A percentile compares a stretch with the other conserved stretches of the same genome.
Conservation (phyloP, 2,329 filamentous ascomycete species). For the Arthrobotrys entomopaga region DNA sequence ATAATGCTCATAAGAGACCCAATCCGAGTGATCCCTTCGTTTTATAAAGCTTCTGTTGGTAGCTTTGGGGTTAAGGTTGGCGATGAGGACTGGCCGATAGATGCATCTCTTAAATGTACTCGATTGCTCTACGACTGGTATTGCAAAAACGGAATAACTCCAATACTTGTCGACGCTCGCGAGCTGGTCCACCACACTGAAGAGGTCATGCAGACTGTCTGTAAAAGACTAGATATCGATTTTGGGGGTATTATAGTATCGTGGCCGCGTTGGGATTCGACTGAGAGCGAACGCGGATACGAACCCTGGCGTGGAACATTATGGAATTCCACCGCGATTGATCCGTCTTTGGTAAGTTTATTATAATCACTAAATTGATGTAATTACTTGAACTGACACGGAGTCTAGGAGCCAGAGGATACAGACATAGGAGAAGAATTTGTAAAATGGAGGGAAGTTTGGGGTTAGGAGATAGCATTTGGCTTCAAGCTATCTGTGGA, state of each 20-base stretch:
- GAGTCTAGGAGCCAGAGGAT: too few species aligned
- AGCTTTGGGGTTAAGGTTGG: not conserved
- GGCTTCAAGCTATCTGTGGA: too few species aligned
- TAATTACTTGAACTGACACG: too few species aligned
- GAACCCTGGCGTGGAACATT: not conserved
- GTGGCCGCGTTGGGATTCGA: not conserved
- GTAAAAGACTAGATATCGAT: not conserved
- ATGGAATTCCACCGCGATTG: slow-evolving; percentile 4
- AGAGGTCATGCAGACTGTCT: not conserved
- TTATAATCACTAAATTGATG: not conserved
- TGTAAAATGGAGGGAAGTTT: too few species aligned
- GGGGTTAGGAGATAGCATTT: too few species aligned
- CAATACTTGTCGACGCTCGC: not conserved
- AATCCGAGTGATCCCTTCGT: slow-evolving; percentile 1
- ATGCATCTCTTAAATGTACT: not conserved
- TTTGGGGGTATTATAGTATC: not conserved
- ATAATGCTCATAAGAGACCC: slow-evolving; percentile 1
- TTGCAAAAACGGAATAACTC: not conserved
- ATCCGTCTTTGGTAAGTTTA: slow-evolving; percentile 5
- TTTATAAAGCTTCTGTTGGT: not conserved
- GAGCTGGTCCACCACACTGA: not conserved
- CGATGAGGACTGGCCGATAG: slow-evolving; percentile 1
- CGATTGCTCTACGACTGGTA: slow-evolving; percentile 5
- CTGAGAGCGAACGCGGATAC: not conserved
- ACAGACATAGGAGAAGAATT: too few species aligned